phyloP scores from a whole-genome alignment of 2,329 filamentous ascomycete genomes.

The Phoma herbarum region DNA sequence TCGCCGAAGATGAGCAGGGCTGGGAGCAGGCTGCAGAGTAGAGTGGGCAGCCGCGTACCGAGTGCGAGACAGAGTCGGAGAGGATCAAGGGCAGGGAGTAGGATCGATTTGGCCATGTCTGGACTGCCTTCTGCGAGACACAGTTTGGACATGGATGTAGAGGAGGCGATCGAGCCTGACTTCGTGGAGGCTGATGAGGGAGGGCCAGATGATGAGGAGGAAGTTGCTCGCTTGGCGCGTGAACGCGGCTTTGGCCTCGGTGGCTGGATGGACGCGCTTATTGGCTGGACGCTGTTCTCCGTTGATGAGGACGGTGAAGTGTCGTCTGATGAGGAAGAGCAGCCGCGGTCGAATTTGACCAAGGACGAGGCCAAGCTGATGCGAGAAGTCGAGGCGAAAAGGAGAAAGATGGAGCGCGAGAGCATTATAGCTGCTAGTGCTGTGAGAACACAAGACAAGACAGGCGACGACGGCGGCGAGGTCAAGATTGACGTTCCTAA shows the following conservation, averaged over 20 bases:
- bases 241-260: conserved; percentile 65
- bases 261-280: conserved; percentile 64
- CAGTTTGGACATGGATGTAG: conserved; percentile 46
- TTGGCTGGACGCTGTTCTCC: conserved; percentile 66
- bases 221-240: conserved; percentile 61
- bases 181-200: conserved; percentile 58
- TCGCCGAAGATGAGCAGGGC: conserved; percentile 42
- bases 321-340: conserved; percentile 39
- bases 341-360: conserved; percentile 28
- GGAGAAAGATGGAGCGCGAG: conserved; percentile 48
- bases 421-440: conserved; percentile 47
- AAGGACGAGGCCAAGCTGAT: conserved; percentile 51
- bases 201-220: conserved; percentile 60
- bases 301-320: conserved; percentile 60
- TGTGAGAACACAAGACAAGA: conserved; percentile 48
- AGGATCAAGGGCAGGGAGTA: conserved; percentile 47
- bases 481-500: conserved; percentile 23
- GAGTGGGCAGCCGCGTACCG: conserved; percentile 50
- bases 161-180: conserved; percentile 54
- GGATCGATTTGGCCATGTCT: conserved; percentile 50
- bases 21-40: conserved; percentile 49
- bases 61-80: conserved; percentile 52
- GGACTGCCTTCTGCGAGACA: conserved; percentile 33
- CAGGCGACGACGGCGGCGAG: conserved; percentile 26
- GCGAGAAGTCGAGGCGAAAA: conserved; percentile 49